Conservation (phyloP, 2,329 filamentous ascomycete genomes). For the Fusarium setosum region DNA sequence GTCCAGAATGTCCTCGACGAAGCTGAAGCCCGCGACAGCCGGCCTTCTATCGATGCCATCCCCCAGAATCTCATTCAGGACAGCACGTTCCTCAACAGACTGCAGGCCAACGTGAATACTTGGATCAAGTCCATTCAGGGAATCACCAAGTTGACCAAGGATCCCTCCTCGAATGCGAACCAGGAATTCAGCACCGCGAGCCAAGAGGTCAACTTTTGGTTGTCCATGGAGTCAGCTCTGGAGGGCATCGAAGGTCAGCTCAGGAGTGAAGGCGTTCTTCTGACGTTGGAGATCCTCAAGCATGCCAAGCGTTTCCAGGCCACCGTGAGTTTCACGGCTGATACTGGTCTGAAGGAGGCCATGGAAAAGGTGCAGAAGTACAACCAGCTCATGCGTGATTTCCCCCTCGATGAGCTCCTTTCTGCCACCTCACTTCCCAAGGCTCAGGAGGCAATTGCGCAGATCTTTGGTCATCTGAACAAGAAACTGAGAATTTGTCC, state of each 20-base stretch:
- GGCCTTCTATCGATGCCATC: slow-evolving; percentile 83
- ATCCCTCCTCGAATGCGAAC: slow-evolving; percentile 73
- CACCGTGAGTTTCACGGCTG: slow-evolving; percentile 94
- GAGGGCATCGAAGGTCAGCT: slow-evolving; percentile 93
- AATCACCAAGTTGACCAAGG: slow-evolving; percentile 93
- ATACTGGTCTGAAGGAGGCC: slow-evolving; percentile 95
- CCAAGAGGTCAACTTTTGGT: slow-evolving; percentile 99
- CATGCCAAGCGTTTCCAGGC: slow-evolving; percentile 98
- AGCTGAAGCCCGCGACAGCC: slow-evolving; percentile 72
- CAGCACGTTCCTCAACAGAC: slow-evolving; percentile 90
- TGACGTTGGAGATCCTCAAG: slow-evolving; percentile 95
- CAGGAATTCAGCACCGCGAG: slow-evolving; percentile 77
- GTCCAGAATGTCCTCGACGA: slow-evolving; percentile 88
- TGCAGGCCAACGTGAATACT: slow-evolving; percentile 93
- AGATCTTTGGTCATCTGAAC: slow-evolving; percentile 95
- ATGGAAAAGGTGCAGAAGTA: slow-evolving; percentile 98
- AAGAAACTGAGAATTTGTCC: slow-evolving; percentile 97
- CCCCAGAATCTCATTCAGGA: slow-evolving; percentile 82
- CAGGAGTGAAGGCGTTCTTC: slow-evolving; percentile 84
- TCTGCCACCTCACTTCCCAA: slow-evolving; percentile 91
- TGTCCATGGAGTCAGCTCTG: slow-evolving; percentile 94
- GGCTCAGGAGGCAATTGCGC: slow-evolving; percentile 86
- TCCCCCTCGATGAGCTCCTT: slow-evolving; percentile 92
- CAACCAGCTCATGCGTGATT: slow-evolving; percentile 98
- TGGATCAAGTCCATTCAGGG: slow-evolving; percentile 99